A percentile compares a stretch with the other conserved stretches of the same genome.
Conservation (phyloP, 306 rosid species). For the Pyrus betulifolia region DNA sequence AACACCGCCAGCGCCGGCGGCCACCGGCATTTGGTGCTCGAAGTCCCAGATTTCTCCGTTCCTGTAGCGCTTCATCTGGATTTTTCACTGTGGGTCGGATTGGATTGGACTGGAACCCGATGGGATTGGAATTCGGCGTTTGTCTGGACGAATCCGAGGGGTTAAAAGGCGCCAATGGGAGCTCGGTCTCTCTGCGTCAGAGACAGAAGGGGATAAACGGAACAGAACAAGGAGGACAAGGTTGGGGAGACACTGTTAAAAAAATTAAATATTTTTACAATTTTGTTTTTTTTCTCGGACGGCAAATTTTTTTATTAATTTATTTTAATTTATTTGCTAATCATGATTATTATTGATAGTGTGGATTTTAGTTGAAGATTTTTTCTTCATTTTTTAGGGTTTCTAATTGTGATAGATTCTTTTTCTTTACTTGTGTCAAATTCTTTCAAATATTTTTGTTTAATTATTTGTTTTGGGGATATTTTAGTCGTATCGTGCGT, state of each 20-base stretch:
- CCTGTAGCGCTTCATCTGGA: constrained; percentile 52
- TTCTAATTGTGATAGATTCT: neutral
- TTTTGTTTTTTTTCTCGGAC: constrained; percentile 2
- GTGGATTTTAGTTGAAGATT: neutral
- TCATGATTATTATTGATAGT: neutral
- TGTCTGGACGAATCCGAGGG: neutral
- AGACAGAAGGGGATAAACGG: neutral
- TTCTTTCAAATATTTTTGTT: neutral
- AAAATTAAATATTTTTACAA: neutral
- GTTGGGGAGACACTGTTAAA: neutral
- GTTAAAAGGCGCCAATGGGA: neutral
- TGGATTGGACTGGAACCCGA: neutral
- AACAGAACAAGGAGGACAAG: neutral
- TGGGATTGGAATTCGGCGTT: neutral
- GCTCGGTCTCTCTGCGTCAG: neutral
- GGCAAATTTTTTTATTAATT: neutral
- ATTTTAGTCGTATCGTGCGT: neutral
- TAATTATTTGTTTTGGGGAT: neutral
- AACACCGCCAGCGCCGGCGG: constrained; percentile 33
- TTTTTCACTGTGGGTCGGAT: neutral
- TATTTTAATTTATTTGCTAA: neutral
- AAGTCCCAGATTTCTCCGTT: constrained; percentile 82
- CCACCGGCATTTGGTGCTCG: constrained; percentile 49
- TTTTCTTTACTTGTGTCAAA: constrained; percentile 5
- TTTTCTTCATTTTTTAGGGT: neutral